Evolutionary conservation across 2,329 filamentous ascomycete genomes (phyloP).

Genomic region (Hymenoscyphus fraxineus): DNA sequence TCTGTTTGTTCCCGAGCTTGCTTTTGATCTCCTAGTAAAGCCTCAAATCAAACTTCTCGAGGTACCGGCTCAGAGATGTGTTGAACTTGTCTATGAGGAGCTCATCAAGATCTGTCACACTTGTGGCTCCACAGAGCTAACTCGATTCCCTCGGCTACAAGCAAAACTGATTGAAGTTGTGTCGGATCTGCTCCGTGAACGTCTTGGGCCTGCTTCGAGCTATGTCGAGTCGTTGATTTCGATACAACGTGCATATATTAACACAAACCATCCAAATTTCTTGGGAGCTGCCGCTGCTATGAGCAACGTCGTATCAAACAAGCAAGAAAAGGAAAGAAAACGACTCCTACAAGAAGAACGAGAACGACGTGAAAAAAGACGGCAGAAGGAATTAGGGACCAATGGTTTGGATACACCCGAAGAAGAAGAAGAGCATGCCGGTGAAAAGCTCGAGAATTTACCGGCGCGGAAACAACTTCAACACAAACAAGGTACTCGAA

Average conservation of each 20-base stretch:
- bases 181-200: conserved; percentile 88
- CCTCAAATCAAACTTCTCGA: conserved; percentile 97
- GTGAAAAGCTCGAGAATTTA: conserved; percentile 52
- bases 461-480: conserved; percentile 52
- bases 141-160: conserved; percentile 86
- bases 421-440: conserved; percentile 48
- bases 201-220: conserved; percentile 79
- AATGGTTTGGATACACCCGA: conserved; percentile 70
- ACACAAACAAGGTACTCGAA: conserved; percentile 55
- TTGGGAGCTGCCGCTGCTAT: conserved; percentile 94
- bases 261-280: conserved; percentile 99
- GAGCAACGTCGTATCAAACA: conserved; percentile 92
- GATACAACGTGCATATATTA: conserved; percentile 97
- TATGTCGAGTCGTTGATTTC: conserved; percentile 97
- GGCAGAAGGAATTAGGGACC: conserved; percentile 77
- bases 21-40: conserved; percentile 95
- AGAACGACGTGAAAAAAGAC: conserved; percentile 76
- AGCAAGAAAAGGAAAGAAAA: conserved; percentile 90
- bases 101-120: conserved; percentile 99
- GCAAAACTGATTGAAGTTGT: conserved; percentile 98
- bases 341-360: conserved; percentile 75
- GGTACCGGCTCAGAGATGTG: conserved; percentile 90
- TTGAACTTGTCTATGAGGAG: conserved; percentile 97
- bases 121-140: conserved; percentile 90
- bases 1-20: conserved; percentile 94